phyloP scores from a whole-genome alignment of 495 filamentous ascomycete species.

The Daldinia decipiens region DNA sequence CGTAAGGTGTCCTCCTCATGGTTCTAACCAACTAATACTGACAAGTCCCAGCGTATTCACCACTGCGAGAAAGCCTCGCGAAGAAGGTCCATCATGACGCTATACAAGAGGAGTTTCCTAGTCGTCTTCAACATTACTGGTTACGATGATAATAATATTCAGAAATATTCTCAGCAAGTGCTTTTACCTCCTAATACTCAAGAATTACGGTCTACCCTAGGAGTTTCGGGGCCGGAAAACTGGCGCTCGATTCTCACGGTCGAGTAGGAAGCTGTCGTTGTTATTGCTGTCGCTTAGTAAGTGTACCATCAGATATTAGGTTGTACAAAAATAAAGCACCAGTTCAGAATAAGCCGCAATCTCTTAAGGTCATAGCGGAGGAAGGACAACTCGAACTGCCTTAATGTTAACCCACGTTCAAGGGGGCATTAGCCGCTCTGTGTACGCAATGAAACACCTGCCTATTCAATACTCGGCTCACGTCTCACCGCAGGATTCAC shows the following conservation, averaged over 20 bases:
- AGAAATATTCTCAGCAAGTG: not conserved
- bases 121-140: slow-evolving; percentile 1
- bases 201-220: not conserved
- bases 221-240: not conserved
- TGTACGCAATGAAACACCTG: slow-evolving; percentile 25
- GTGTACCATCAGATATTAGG: not conserved
- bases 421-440: slow-evolving; percentile 12
- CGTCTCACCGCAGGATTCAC: slow-evolving; percentile 41
- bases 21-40: not conserved
- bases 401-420: slow-evolving; percentile 12
- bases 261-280: not conserved
- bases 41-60: slow-evolving; percentile 41
- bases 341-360: slow-evolving; percentile 8
- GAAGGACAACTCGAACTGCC: slow-evolving; percentile 13
- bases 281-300: not conserved
- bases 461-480: slow-evolving; percentile 32
- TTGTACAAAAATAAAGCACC: not conserved
- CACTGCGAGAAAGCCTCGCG: slow-evolving; percentile 46
- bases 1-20: slow-evolving; percentile 30
- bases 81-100: slow-evolving; percentile 13
- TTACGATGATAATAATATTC: slow-evolving; percentile 6
- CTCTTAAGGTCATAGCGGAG: slow-evolving; percentile 15
- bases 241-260: not conserved
- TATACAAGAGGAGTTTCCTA: not conserved
- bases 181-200: not conserved